Evolutionary conservation across 1,284 basidiomycete species (phyloP).

Genomic region (Butyriboletus regius): DNA sequence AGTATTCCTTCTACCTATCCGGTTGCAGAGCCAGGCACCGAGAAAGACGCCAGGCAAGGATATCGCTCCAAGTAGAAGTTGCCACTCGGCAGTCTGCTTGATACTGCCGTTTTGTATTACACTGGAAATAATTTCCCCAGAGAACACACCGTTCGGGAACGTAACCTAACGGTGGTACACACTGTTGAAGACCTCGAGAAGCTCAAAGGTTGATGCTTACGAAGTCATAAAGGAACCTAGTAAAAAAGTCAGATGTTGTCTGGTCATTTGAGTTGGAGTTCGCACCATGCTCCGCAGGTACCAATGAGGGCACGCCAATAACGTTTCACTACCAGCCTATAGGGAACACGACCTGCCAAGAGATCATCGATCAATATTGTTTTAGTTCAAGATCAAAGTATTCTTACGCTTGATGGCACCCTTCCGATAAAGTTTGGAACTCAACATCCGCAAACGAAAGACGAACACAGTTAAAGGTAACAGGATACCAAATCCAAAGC

Average conservation of each 20-base stretch:
- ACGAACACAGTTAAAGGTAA: conserved; percentile 65
- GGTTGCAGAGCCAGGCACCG: conserved; percentile 60
- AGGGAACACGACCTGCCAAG: conserved; percentile 51
- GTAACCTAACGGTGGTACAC: conserved; percentile 40
- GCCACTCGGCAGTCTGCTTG: conserved; percentile 61
- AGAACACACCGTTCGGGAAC: conserved; percentile 67
- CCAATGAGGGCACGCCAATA: conserved; percentile 68
- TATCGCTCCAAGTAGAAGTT: conserved; percentile 60
- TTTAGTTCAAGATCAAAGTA: not conserved
- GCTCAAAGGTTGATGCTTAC: conserved; percentile 31
- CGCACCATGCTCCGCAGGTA: conserved; percentile 64
- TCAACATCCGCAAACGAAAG: conserved; percentile 68
- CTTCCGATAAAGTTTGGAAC: conserved; percentile 57
- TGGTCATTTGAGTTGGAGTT: not conserved
- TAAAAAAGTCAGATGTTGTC: conserved; percentile 7
- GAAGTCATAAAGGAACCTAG: conserved; percentile 70
- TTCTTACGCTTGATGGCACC: conserved; percentile 56
- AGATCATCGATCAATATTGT: conserved; percentile 8
- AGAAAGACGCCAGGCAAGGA: conserved; percentile 59
- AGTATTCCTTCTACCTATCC: conserved; percentile 56
- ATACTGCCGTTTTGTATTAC: conserved; percentile 51
- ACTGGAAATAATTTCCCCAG: conserved; percentile 57
- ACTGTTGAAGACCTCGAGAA: not conserved
- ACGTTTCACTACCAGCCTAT: conserved; percentile 51
- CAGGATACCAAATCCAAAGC: conserved; percentile 65